These are phyloP conservation scores for Auriscalpium orientale DNA, from an alignment of 768 basidiomycete genomes.

Conservation along the genomic window DNA sequence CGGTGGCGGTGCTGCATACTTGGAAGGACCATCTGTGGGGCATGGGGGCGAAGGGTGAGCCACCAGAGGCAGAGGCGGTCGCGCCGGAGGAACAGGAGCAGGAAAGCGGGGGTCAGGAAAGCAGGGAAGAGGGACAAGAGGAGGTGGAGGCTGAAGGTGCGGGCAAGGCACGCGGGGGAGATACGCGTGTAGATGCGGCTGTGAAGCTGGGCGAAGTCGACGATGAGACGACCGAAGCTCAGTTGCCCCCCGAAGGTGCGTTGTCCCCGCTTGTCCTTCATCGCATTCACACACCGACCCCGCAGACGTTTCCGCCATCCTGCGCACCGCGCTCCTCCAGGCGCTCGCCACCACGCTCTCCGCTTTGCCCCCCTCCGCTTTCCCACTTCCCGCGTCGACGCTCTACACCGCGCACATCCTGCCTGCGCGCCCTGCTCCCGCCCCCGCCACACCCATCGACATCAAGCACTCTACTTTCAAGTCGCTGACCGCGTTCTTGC, in stretches of 20 bases:
- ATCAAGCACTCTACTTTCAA: slow-evolving; percentile 79
- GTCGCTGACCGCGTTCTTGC: slow-evolving; percentile 76
- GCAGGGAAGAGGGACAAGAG: background rate
- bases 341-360: slow-evolving; percentile 46
- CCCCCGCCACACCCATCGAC: slow-evolving; percentile 40
- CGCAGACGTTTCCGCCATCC: slow-evolving; percentile 47
- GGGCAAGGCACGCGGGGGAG: background rate
- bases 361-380: slow-evolving; percentile 41
- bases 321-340: slow-evolving; percentile 59
- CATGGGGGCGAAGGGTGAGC: slow-evolving; percentile 55
- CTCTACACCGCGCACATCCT: slow-evolving; percentile 75
- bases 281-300: background rate
- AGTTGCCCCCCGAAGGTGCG: slow-evolving; percentile 22
- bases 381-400: slow-evolving; percentile 70
- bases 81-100: slow-evolving; percentile 8
- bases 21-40: slow-evolving; percentile 76
- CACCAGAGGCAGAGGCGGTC: slow-evolving; percentile 34
- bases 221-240: background rate
- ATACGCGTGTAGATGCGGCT: background rate
- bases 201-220: slow-evolving; percentile 5
- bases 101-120: slow-evolving; percentile 8
- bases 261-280: background rate
- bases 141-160: slow-evolving; percentile 5
- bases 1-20: slow-evolving; percentile 62
- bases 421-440: slow-evolving; percentile 71